Base-by-base conservation (phyloP, 768 basidiomycete genomes). In the Butyriboletus loyo region DNA sequence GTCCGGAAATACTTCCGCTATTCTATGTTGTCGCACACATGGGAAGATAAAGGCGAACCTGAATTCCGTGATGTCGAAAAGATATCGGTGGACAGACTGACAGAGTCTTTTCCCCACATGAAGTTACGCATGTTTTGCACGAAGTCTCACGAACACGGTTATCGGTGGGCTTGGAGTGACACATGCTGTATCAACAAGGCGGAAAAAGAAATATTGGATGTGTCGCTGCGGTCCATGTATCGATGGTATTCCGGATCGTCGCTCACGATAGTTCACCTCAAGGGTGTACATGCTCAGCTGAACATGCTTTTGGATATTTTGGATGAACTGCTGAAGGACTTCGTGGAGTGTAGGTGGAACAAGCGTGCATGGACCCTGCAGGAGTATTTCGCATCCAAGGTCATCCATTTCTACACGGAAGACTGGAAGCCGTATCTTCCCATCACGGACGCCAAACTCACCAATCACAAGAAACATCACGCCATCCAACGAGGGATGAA, bases 111-210 rank as follows among this genome's bases (percentile, higher is more conserved):
- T 24, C 7, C 54, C 1, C 25, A 44, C 31, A 42, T 0, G 24
- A 63, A 63, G 50, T 14, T 63, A 22, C 44, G 34, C 32, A 50
- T 11, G 4, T 63, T 63, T 21, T 63, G 62, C 48, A 17, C 11
- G 30, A 51, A n/a, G 10, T 37, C 53, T 6, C 34, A 1, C 14
- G 43, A 57, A 0, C 39, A 51, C 7, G 62, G 55, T 7, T 63
- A 51, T 28, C 5, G 7, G n/a, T 63, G 62, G 62, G 66, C 55
- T 41, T 67, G 58, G 65, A 52, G 52, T 1, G 65, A 66, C 21
- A 65, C 65, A 0, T 61, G 57, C n/a, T 66, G 65, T 27, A 65
- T 67, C 24, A 60, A 67, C 50, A 65, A 65, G 38, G 38, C 25
- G 34, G 59, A 53, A 22, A 52, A 19, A n/a, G 49, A 54, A 0